These are phyloP conservation scores for Volvox africanus DNA, from an alignment of 139 green algal genomes.

Conservation along the genomic window DNA sequence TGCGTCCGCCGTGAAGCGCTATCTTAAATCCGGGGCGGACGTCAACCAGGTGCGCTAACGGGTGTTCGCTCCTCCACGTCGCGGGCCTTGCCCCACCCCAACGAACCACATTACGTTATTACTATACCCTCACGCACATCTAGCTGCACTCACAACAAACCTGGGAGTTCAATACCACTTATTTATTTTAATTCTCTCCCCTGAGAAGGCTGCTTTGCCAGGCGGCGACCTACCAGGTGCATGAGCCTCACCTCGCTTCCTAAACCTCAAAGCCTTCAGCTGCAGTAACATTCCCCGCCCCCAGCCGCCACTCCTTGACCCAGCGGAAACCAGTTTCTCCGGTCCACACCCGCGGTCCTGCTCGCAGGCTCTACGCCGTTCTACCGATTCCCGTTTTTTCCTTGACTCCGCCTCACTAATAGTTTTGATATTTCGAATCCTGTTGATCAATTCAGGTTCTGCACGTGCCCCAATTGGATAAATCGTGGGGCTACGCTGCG, in stretches of 20 bases:
- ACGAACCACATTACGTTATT: too few relatives aligned
- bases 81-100: too few relatives aligned
- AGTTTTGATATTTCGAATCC: too few relatives aligned
- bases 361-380: neutral
- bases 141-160: too few relatives aligned
- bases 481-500: slow-evolving; percentile 15
- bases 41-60: slow-evolving; percentile 17
- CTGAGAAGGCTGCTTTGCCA: too few relatives aligned
- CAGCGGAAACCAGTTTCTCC: neutral
- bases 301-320: neutral
- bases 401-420: neutral
- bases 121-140: too few relatives aligned
- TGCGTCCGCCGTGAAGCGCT: slow-evolving; percentile 20
- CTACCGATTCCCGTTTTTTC: neutral
- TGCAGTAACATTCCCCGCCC: neutral
- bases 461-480: slow-evolving; percentile 17
- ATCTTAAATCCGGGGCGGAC: neutral
- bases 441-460: too few relatives aligned
- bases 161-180: neutral
- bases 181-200: too few relatives aligned
- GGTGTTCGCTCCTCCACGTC: too few relatives aligned
- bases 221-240: too few relatives aligned
- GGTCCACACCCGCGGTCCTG: neutral
- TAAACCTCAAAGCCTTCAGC: neutral
- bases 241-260: too few relatives aligned